These are phyloP conservation scores for Marasmius oreades DNA, from an alignment of 1,284 basidiomycete genomes.

Conservation along the genomic window DNA sequence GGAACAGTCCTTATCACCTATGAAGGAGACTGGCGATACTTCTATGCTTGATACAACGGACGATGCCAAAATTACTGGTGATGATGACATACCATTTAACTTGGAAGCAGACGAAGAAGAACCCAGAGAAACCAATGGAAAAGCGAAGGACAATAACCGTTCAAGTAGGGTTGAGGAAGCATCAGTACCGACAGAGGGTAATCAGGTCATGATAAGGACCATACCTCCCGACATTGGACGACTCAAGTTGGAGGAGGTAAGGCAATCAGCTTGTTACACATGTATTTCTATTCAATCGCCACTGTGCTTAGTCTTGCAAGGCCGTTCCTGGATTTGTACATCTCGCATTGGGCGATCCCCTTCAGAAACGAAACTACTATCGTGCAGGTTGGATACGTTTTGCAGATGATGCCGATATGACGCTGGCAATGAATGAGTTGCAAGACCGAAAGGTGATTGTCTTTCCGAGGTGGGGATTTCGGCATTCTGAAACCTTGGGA, in stretches of 20 bases:
- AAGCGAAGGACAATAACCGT: constrained; percentile 42
- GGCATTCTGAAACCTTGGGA: constrained; percentile 2
- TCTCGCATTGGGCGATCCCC: constrained; percentile 85
- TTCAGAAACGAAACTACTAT: constrained; percentile 87
- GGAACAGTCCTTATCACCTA: constrained; percentile 39
- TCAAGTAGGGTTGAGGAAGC: constrained; percentile 68
- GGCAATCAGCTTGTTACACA: constrained; percentile 19
- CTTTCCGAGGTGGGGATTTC: not conserved
- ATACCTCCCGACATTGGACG: constrained; percentile 90
- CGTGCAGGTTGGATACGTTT: constrained; percentile 92
- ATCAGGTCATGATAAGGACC: constrained; percentile 91
- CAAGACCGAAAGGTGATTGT: constrained; percentile 75
- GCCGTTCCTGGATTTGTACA: constrained; percentile 72
- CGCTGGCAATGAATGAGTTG: constrained; percentile 64
- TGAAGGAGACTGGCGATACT: constrained; percentile 45
- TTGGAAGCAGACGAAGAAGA: constrained; percentile 70
- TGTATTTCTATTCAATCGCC: constrained; percentile 8
- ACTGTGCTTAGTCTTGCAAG: constrained; percentile 49
- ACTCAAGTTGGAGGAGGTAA: constrained; percentile 82
- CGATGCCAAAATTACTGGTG: constrained; percentile 41
- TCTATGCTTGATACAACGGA: constrained; percentile 34
- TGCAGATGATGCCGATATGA: constrained; percentile 78
- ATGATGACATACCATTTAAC: constrained; percentile 67
- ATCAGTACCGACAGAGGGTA: constrained; percentile 73
- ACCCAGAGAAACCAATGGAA: constrained; percentile 62